These are phyloP conservation scores for Ophiostoma angusticollis DNA, from an alignment of 2,329 filamentous ascomycete species.

Conservation along the genomic window DNA sequence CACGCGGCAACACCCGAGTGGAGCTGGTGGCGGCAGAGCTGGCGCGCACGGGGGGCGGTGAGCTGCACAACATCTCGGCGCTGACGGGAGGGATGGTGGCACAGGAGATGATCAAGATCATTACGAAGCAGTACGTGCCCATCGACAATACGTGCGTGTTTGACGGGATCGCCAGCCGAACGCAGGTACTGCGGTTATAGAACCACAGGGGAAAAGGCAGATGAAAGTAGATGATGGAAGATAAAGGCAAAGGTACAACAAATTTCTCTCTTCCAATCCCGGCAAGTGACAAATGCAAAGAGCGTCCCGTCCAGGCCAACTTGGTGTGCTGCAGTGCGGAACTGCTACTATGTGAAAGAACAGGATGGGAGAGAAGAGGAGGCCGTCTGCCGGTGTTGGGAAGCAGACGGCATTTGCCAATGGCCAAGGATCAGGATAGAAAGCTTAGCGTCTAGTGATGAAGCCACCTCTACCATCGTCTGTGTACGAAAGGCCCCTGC, in stretches of 20 bases:
- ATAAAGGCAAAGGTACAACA: not conserved
- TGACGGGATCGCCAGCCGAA: slow-evolving; percentile 52
- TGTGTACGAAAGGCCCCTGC: too few species aligned
- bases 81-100: slow-evolving; percentile 83
- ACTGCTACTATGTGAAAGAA: too few species aligned
- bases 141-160: slow-evolving; percentile 60
- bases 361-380: too few species aligned
- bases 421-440: too few species aligned
- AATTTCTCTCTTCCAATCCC: too few species aligned
- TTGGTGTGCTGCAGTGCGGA: too few species aligned
- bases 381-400: too few species aligned
- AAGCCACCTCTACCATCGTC: too few species aligned
- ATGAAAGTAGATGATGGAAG: not conserved
- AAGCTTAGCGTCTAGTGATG: too few species aligned
- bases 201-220: slow-evolving; percentile 6
- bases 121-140: slow-evolving; percentile 60
- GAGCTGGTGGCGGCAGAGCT: slow-evolving; percentile 50
- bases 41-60: slow-evolving; percentile 64
- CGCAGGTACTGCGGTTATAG: slow-evolving; percentile 44
- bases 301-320: too few species aligned
- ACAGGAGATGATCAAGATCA: slow-evolving; percentile 92
- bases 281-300: too few species aligned
- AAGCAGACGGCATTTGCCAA: too few species aligned
- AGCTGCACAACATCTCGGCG: slow-evolving; percentile 86
- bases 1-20: slow-evolving; percentile 35